Evolutionary conservation across 495 filamentous ascomycete genomes (phyloP).

Genomic region (Aspergillus mulundensis): DNA sequence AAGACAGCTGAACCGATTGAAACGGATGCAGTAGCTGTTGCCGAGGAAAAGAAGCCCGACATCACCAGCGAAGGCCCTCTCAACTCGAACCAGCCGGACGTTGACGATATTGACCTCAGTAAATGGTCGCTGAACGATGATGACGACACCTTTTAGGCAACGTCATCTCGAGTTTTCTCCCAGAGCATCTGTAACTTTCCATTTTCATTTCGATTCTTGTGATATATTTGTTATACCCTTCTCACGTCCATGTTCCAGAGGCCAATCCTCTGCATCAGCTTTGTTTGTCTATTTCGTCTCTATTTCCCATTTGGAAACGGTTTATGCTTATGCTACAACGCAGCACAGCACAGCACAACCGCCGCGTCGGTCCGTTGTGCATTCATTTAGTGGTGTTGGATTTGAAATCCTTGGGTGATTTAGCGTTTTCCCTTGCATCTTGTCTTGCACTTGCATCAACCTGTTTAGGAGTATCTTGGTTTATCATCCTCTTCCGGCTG

Average conservation of each 20-base stretch:
- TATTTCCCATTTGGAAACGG: slow-evolving; percentile 6
- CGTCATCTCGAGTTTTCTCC: not conserved
- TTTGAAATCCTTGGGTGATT: slow-evolving; percentile 4
- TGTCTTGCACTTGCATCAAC: slow-evolving; percentile 10
- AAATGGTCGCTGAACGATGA: slow-evolving; percentile 26
- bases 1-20: not conserved
- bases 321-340: slow-evolving; percentile 2
- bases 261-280: slow-evolving; percentile 5
- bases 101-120: slow-evolving; percentile 29
- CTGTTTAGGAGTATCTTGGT: slow-evolving; percentile 15
- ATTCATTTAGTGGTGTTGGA: slow-evolving; percentile 21
- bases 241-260: slow-evolving; percentile 16
- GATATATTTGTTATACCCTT: slow-evolving; percentile 21
- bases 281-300: slow-evolving; percentile 4
- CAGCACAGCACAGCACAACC: slow-evolving; percentile 2
- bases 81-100: slow-evolving; percentile 17
- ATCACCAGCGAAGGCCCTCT: not conserved
- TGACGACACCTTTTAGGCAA: not conserved
- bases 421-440: slow-evolving; percentile 15
- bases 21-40: not conserved
- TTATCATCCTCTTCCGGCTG: not conserved
- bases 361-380: slow-evolving; percentile 8
- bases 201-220: slow-evolving; percentile 14
- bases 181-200: not conserved
- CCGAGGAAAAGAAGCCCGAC: not conserved